phyloP scores from a whole-genome alignment of 116 monocot genomes.

The Zostera marina region DNA sequence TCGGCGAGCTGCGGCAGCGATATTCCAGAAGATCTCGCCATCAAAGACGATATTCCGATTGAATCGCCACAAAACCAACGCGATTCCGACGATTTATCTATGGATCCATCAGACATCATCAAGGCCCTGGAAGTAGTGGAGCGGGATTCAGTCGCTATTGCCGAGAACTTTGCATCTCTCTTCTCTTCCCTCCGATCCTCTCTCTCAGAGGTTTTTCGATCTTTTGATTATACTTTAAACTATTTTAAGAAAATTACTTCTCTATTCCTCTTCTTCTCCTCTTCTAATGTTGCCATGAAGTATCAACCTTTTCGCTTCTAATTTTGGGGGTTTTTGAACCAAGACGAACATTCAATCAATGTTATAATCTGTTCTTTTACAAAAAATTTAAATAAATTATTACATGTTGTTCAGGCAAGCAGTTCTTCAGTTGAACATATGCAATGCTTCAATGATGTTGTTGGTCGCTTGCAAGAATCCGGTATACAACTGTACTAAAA shows the following conservation, averaged over 20 bases:
- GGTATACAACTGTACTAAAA: constrained; percentile 25
- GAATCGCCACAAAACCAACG: neutral
- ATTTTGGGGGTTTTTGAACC: no score
- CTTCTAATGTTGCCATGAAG: neutral
- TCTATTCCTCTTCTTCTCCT: neutral
- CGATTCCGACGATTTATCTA: neutral
- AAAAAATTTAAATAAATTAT: neutral
- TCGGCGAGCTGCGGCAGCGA: neutral
- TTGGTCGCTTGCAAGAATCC: constrained; percentile 76
- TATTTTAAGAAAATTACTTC: neutral
- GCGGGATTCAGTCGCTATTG: constrained; percentile 67
- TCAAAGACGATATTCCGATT: neutral
- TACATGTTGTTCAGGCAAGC: constrained; percentile 35
- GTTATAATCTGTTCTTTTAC: neutral
- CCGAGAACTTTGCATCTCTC: constrained; percentile 70
- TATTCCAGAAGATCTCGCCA: neutral
- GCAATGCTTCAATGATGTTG: constrained; percentile 66
- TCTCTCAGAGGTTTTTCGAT: constrained; percentile 46
- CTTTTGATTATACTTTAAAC: neutral
- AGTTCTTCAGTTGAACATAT: constrained; percentile 73
- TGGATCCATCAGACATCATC: constrained; percentile 41
- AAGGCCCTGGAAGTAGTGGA: constrained; percentile 70
- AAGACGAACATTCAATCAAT: no score
- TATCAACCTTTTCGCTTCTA: no score
- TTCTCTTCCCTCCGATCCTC: constrained; percentile 68